phyloP scores from a whole-genome alignment of 441 rosid genomes.

The Iberis amara region DNA sequence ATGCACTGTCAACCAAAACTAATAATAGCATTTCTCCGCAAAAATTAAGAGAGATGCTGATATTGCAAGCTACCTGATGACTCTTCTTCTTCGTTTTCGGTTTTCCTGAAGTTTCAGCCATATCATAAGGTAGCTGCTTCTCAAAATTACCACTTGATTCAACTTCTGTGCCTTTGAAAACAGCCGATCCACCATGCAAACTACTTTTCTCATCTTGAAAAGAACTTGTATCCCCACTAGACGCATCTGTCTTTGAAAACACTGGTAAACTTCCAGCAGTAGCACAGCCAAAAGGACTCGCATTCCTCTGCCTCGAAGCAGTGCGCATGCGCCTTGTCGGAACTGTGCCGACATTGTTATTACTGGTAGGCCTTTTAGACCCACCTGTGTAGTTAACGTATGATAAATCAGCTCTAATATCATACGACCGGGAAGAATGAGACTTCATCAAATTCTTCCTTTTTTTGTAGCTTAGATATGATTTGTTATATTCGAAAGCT shows the following conservation, averaged over 20 bases:
- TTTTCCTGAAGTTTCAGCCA: constrained; percentile 61
- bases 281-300: constrained; percentile 56
- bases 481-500: constrained; percentile 44
- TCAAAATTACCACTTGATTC: constrained; percentile 64
- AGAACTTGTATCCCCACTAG: constrained; percentile 91
- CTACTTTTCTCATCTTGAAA: constrained; percentile 87
- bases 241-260: constrained; percentile 63
- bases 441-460: constrained; percentile 41
- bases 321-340: constrained; percentile 88
- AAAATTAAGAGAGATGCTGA: constrained; percentile 18
- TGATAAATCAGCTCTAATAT: constrained; percentile 48
- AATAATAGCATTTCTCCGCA: neutral
- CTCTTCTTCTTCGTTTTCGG: constrained; percentile 71
- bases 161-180: constrained; percentile 71
- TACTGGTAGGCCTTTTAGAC: constrained; percentile 54
- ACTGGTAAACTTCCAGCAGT: constrained; percentile 41
- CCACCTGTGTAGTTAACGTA: constrained; percentile 41
- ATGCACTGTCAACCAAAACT: constrained; percentile 6
- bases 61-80: constrained; percentile 36
- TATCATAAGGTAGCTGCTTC: constrained; percentile 57
- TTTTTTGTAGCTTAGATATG: constrained; percentile 52
- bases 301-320: constrained; percentile 73
- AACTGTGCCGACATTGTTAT: constrained; percentile 49
- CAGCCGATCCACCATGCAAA: constrained; percentile 60
- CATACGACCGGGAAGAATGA: constrained; percentile 47